Evolutionary conservation across 2,329 filamentous ascomycete genomes (phyloP).

Genomic region (Dendryphion nanum): DNA sequence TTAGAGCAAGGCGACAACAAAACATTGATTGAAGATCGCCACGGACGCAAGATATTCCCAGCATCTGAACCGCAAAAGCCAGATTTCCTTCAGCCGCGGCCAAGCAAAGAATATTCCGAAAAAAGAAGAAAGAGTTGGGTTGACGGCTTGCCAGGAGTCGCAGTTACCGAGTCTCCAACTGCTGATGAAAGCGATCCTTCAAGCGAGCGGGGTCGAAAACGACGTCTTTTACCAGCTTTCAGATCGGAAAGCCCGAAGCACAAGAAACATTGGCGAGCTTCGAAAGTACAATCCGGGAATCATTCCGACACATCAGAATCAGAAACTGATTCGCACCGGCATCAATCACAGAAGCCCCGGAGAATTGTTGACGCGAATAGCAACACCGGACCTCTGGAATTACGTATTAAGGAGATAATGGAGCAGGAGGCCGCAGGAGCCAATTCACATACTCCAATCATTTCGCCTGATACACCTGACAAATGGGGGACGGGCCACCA

Average conservation of each 20-base stretch:
- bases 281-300: slow-evolving; percentile 26
- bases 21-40: slow-evolving; percentile 73
- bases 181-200: slow-evolving; percentile 37
- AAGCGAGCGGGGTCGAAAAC: slow-evolving; percentile 39
- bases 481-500: slow-evolving; percentile 34
- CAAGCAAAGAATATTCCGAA: slow-evolving; percentile 34
- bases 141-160: slow-evolving; percentile 24
- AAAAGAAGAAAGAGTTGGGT: slow-evolving; percentile 34
- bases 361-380: slow-evolving; percentile 46
- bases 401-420: slow-evolving; percentile 45
- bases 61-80: slow-evolving; percentile 20
- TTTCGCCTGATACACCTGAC: slow-evolving; percentile 44
- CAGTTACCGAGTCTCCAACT: slow-evolving; percentile 23
- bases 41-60: slow-evolving; percentile 69
- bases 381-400: slow-evolving; percentile 48
- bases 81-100: slow-evolving; percentile 28
- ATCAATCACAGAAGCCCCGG: slow-evolving; percentile 49
- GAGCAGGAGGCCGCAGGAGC: slow-evolving; percentile 36
- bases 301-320: slow-evolving; percentile 34
- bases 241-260: slow-evolving; percentile 32
- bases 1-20: slow-evolving; percentile 80
- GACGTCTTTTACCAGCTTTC: slow-evolving; percentile 28
- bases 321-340: slow-evolving; percentile 50
- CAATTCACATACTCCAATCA: slow-evolving; percentile 33
- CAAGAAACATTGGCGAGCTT: slow-evolving; percentile 29